Conservation (phyloP, 2,329 filamentous ascomycete species). For the Diaporthe citri region DNA sequence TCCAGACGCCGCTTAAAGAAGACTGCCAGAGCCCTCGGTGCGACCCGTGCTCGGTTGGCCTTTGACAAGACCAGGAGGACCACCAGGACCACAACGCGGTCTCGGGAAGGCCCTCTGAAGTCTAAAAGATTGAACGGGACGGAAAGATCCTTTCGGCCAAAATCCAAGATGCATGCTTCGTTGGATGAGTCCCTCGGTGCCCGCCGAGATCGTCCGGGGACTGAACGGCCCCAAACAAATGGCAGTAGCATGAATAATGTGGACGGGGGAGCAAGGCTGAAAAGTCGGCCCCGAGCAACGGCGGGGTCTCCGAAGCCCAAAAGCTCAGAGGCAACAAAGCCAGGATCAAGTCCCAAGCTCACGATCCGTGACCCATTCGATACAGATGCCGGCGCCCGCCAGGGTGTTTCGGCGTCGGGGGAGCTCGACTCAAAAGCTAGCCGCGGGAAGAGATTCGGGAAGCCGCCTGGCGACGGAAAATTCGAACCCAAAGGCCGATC, state of each 20-base stretch:
- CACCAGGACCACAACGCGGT: background rate
- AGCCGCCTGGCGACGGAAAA: background rate
- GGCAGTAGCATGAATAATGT: background rate
- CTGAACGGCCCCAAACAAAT: too few relatives aligned
- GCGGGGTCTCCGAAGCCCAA: background rate
- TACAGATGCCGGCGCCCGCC: background rate
- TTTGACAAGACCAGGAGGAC: background rate
- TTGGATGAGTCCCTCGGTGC: too few relatives aligned
- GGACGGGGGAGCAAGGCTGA: background rate
- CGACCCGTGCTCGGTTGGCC: background rate
- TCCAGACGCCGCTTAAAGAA: background rate
- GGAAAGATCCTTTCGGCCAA: too few relatives aligned
- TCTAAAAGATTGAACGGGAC: background rate
- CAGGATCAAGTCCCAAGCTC: background rate
- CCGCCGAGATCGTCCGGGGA: background rate
- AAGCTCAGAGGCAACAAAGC: background rate
- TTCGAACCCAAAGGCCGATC: too few relatives aligned
- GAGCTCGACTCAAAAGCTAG: background rate
- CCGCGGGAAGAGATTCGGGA: background rate
- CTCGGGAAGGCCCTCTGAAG: too few relatives aligned
- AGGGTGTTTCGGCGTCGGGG: background rate
- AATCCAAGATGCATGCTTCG: too few relatives aligned
- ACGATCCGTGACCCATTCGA: background rate
- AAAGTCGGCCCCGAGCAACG: background rate
- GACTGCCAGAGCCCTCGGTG: background rate